Base-by-base conservation (phyloP, 768 basidiomycete genomes). In the Glaciozyma antarctica region DNA sequence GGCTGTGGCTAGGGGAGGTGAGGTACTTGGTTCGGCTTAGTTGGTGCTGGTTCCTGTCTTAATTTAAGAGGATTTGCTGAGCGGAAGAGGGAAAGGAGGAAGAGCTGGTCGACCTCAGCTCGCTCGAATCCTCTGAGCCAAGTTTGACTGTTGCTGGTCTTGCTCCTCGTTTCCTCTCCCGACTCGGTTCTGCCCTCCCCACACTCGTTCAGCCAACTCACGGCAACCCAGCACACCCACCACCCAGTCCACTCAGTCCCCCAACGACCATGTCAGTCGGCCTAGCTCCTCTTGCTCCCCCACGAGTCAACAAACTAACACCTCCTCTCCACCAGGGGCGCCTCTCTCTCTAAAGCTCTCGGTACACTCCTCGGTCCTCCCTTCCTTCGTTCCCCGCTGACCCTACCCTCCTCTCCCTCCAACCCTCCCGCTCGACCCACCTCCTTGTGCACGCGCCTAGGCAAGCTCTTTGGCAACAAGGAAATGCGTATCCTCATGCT, bases 401-500 rank as follows among this genome's bases (percentile, higher is more conserved):
- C 10, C 32, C 32, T 54, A 16, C 32, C 24, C 15, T 19, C 16
- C 32, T 5, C 22, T 26, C n/a, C 53, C 53, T 54, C 13, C 24
- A 24, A 43, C 4, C 32, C 43, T 13, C 53, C 53, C 53, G n/a
- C 26, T 28, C 24, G 53, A 22, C 13, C n/a, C n/a, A n/a, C n/a
- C 26, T 7, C 9, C 38, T 41, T 12, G 38, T 41, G 38, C 38
- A 41, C 38, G 38, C 38, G 38, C 38, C 38, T 41, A 48, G 47
- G 47, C 47, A 48, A 48, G 47, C 62, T 97, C 73, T 98, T 97
- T 77, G 93, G 92, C 69, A 98, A 92, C 83, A 94, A 92, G 83
- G 94, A 98, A 83, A 98, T 98, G 94, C 68, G 73, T 17, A 74
- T 74, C 65, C 63, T 74, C 76, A 98, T 98, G 94, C 80, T 97